Base-by-base conservation (phyloP, 805 yeast species). In the Lipomyces starkeyi region DNA sequence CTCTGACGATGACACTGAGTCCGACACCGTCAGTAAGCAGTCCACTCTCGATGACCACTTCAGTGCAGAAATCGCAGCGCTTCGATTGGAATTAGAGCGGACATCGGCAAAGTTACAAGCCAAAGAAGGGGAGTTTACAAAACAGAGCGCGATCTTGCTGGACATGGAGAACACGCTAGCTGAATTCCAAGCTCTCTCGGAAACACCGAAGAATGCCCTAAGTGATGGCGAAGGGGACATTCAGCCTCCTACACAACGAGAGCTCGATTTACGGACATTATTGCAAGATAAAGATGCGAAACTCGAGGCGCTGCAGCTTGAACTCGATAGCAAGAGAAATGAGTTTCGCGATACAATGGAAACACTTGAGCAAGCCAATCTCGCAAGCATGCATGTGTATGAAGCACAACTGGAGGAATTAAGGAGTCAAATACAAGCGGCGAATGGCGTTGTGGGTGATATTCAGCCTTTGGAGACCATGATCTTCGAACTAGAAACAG, bases 161-260 rank as follows among this genome's bases (percentile, higher is more conserved):
- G 88, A 86, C 32, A 75, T 86, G 71, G 84, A 83, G 70, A 73
- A 76, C 9, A 83, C 86, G 1, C 82, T 86, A 2, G 80, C 80
- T 55, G 86, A 86, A 59, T 72, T 75, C 29, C 74, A 75, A 58
- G 57, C 62, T 37, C 63, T 76, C 47, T 55, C 70, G 14, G 70
- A 68, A 27, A 63, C 58, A 35, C 34, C 17, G 7, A 22, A 53
- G 17, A 53, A 9, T 53, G 56, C 11, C 73, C 47, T 73, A 73
- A 75, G 77, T 73, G 58, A 75, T 73, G 57, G 74, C 72, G 32
- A 35, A 14, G 22, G 13, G 11, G 63, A 49, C 32, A 64, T 56
- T 20, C 52, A 47, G 27, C 68, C 59, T 17, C 59, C 66, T 27
- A 61, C 71, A 7, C 59, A 62, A 37, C 67, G 68, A 5, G 73